Base-by-base conservation (phyloP, 768 basidiomycete genomes). In the Pleurotus cornucopiae region DNA sequence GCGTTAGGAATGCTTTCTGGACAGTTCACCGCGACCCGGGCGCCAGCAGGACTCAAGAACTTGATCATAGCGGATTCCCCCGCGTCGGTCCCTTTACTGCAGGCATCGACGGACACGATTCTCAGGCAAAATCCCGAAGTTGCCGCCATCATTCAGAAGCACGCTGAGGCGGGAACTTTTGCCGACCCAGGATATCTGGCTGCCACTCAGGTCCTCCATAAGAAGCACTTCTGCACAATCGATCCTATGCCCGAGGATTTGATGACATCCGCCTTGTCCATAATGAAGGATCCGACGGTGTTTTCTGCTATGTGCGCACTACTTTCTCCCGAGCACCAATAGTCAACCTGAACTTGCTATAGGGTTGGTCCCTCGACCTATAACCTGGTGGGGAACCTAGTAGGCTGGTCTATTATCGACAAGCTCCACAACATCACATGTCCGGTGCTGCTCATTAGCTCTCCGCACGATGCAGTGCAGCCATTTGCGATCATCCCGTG, bases 1-100 rank as follows among this genome's bases (percentile, higher is more conserved):
- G 12, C 5, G 16, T 18, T 5, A 45, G 81, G 76, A 0, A 81
- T 81, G 67, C 69, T 84, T 6, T 80, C 69, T 0, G 59, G 69
- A 4, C 71, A 77, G 39, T 78, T 74, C 48, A 76, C 61, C 5
- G 65, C 71, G 37, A 60, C 67, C 12, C 66, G 68, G 11, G 67
- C 74, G 14, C 78, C 78, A 3, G 18, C 51, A 0, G 77, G 77
- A 0, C 57, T 81, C 11, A 70, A 66, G 45, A 71, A 58, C 44
- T 57, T 76, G 5, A 61, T 76, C 11, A 23, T 76, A 0, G 54
- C 67, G 13, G 57, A 69, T 46, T 62, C 69, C 0, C 68, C 68
- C 0, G 72, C 74, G 6, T 59, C 65, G 5, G 64, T 62, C 47
- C 43, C 40, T 2, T 58, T 73, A 6, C 69, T 71, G 64, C 59